A percentile compares a stretch with the other conserved stretches of the same genome.
phyloP scores from a whole-genome alignment of 257 asterid genomes.

The Lantana camara region DNA sequence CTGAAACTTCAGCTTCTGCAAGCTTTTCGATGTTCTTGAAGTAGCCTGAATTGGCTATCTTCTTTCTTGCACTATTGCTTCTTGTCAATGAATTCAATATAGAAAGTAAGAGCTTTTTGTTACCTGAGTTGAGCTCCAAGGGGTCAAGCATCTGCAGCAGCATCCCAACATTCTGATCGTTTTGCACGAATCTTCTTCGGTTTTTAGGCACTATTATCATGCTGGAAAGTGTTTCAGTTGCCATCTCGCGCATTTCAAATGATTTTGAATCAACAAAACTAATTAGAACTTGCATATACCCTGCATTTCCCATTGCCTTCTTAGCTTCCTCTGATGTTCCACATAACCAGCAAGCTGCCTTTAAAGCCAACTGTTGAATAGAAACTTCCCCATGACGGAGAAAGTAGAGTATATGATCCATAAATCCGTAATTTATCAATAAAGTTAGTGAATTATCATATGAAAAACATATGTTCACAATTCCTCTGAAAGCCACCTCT shows the following conservation, averaged over 20 bases:
- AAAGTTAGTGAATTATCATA: constrained; percentile 36
- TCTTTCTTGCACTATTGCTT: constrained; percentile 82
- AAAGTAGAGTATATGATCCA: constrained; percentile 67
- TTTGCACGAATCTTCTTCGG: constrained; percentile 68
- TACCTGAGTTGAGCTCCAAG: constrained; percentile 51
- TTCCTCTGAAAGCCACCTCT: constrained; percentile 72
- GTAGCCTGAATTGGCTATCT: constrained; percentile 70
- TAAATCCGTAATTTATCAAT: constrained; percentile 50
- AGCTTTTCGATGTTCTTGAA: constrained; percentile 73
- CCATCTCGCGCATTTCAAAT: constrained; percentile 68
- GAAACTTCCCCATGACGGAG: constrained; percentile 65
- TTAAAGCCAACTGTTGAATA: constrained; percentile 70
- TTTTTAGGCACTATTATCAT: constrained; percentile 72
- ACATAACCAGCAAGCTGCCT: constrained; percentile 82
- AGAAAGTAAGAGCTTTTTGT: constrained; percentile 70
- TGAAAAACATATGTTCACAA: constrained; percentile 58
- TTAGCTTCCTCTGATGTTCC: constrained; percentile 80
- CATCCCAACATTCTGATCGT: constrained; percentile 60
- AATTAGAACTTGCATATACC: constrained; percentile 74
- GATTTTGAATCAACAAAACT: constrained; percentile 71
- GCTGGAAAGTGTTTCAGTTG: constrained; percentile 72
- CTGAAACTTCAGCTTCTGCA: constrained; percentile 75
- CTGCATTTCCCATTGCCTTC: constrained; percentile 89
- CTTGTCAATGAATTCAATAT: constrained; percentile 66
- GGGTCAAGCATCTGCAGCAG: constrained; percentile 81